Evolutionary conservation across 2,329 filamentous ascomycete species (phyloP), one percentile per base, ranked within the genome.

Genomic region (Phialocephala subalpina): DNA sequence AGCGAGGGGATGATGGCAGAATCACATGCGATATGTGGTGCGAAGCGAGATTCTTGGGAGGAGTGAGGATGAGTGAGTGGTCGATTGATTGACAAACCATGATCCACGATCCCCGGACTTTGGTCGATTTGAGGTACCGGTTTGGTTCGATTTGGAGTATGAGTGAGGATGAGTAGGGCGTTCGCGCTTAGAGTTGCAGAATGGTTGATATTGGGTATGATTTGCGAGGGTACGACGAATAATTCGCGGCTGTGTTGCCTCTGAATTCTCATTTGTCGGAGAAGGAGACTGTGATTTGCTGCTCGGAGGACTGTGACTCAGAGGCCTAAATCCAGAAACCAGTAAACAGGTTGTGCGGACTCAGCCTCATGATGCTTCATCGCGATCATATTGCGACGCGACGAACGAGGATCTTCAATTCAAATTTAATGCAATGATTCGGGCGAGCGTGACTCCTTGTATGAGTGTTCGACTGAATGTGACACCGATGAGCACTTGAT

Each of bases 241-340:
- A 42, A 42, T 6, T 16, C 38, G 12, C 38, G 18, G 38, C 38
- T 42, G 18, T 42, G 12, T 42, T 42, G 38, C 38, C 38, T 42
- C 45, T 22, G 1, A 7, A 12, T 20, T 11, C 20, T 49, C 7
- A 49, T 49, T 49, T 25, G 45, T 27, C 22, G 45, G 7, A 25
- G 9, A 4, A 20, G 25, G 11, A 20, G 9, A 33, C 29, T 33
- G 29, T 33, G 29, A 33, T 33, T 33, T 9, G 29, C 29, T 33
- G 29, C 29, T 33, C 29, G 29, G 29, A 42, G 18, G 38, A 42
- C 14, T 56, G 27, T 56, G 52, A 56, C 52, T 56, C 52, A 56
- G 25, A 56, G 27, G 33, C 52, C 52, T 56, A 35, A 25, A 56
- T 8, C 3, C 3, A 56, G 27, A 56, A 35, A 3, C 18, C 11